Conservation (phyloP, 129 eudicot species). For the Calendula officinalis region DNA sequence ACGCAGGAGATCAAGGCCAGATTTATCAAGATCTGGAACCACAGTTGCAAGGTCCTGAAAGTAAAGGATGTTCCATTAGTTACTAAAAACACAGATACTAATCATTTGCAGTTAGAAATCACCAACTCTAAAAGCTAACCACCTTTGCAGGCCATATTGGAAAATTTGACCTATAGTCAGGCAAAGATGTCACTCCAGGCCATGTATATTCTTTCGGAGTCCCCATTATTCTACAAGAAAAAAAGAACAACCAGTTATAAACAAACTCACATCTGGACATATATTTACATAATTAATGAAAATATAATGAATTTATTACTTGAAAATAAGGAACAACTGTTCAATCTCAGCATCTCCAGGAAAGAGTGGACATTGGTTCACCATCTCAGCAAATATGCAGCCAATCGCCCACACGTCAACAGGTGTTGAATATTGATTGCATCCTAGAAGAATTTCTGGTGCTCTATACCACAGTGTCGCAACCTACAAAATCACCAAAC, state of each 20-base stretch:
- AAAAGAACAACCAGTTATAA: neutral
- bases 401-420: conserved; percentile 98
- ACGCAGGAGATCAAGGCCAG: conserved; percentile 77
- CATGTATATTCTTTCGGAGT: conserved; percentile 89
- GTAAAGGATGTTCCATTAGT: conserved; percentile 19
- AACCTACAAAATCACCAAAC: conserved; percentile 44
- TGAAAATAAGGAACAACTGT: conserved; percentile 77
- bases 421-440: conserved; percentile 76
- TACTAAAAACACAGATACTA: conserved; percentile 1
- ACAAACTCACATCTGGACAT: no score
- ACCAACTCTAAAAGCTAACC: conserved; percentile 8
- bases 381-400: conserved; percentile 99
- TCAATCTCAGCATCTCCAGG: conserved; percentile 91
- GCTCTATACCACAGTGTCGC: conserved; percentile 95
- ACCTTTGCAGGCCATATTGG: conserved; percentile 92
- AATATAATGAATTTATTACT: conserved; percentile 32
- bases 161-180: conserved; percentile 75
- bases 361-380: conserved; percentile 70
- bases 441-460: conserved; percentile 94
- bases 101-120: neutral
- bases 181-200: conserved; percentile 91
- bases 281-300: neutral
- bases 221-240: conserved; percentile 63
- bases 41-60: conserved; percentile 70
- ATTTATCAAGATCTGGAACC: conserved; percentile 74